Evolutionary conservation across 805 yeast genomes (phyloP).

Genomic region (Suhomyces prunicola): DNA sequence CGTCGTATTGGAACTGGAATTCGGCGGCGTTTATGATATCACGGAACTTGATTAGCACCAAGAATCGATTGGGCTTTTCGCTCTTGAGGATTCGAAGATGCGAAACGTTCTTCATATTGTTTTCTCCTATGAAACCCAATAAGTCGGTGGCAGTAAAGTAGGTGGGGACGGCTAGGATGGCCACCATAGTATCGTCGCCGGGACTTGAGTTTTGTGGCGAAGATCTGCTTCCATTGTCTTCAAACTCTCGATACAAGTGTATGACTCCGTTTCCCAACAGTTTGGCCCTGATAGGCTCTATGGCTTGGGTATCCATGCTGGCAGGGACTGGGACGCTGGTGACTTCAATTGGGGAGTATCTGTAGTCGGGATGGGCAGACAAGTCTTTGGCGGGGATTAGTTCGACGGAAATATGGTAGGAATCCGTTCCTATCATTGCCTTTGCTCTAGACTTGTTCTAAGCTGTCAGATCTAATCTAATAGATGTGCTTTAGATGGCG

Average conservation of each 20-base stretch:
- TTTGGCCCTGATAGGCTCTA: constrained; percentile 57
- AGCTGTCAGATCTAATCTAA: neutral
- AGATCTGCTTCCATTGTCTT: constrained; percentile 16
- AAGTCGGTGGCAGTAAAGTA: constrained; percentile 84
- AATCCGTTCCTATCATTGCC: constrained; percentile 40
- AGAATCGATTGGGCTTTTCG: constrained; percentile 61
- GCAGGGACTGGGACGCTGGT: constrained; percentile 15
- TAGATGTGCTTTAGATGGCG: neutral
- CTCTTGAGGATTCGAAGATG: constrained; percentile 74
- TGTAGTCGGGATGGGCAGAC: constrained; percentile 22
- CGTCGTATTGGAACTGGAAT: constrained; percentile 67
- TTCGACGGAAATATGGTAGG: constrained; percentile 36
- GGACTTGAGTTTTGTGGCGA: neutral
- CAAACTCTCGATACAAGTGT: constrained; percentile 58
- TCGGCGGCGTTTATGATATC: constrained; percentile 51
- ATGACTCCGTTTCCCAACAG: constrained; percentile 74
- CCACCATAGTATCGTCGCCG: constrained; percentile 65
- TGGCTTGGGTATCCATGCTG: neutral
- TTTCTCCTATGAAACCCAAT: constrained; percentile 74
- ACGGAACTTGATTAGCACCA: constrained; percentile 75
- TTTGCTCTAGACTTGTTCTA: neutral
- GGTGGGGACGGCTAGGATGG: constrained; percentile 82
- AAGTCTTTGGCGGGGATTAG: constrained; percentile 7
- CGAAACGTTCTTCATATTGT: constrained; percentile 50
- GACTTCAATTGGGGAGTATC: constrained; percentile 29